phyloP scores from a whole-genome alignment of 1,139 yeast genomes.

The Magnusiomyces ingens region DNA sequence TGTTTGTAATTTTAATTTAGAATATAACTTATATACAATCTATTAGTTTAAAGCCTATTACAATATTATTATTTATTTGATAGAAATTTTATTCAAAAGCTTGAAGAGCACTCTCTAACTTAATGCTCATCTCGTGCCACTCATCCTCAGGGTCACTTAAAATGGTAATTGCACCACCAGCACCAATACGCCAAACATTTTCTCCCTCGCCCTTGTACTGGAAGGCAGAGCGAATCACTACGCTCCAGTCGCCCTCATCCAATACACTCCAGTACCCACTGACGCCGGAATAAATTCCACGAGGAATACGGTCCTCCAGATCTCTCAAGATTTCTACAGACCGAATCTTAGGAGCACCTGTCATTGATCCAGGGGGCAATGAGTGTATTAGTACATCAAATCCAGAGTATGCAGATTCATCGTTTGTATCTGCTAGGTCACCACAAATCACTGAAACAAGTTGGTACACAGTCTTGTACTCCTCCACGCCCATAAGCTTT shows the following conservation, averaged over 20 bases:
- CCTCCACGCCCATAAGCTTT: slow-evolving; percentile 86
- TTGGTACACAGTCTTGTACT: slow-evolving; percentile 84
- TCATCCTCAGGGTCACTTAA: slow-evolving; percentile 75
- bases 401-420: slow-evolving; percentile 44
- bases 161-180: slow-evolving; percentile 97
- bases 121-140: slow-evolving; percentile 87
- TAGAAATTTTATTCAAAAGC: slow-evolving; percentile 24
- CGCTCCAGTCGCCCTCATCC: slow-evolving; percentile 94
- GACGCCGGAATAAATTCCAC: slow-evolving; percentile 93
- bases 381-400: slow-evolving; percentile 72
- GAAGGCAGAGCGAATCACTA: slow-evolving; percentile 78
- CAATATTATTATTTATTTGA: neutral
- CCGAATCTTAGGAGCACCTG: slow-evolving; percentile 96
- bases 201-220: slow-evolving; percentile 41
- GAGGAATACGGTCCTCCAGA: slow-evolving; percentile 44
- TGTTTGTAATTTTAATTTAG: neutral
- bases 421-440: slow-evolving; percentile 28
- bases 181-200: slow-evolving; percentile 77
- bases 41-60: neutral
- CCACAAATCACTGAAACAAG: slow-evolving; percentile 87
- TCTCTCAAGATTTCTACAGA: slow-evolving; percentile 75
- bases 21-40: neutral
- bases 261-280: slow-evolving; percentile 92
- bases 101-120: slow-evolving; percentile 60
- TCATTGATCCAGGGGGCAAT: slow-evolving; percentile 98